Percentiles rank a stretch among this genome's conserved stretches.
Evolutionary conservation across 257 asterid genomes (phyloP).

Genomic region (Leptodermis oblonga): DNA sequence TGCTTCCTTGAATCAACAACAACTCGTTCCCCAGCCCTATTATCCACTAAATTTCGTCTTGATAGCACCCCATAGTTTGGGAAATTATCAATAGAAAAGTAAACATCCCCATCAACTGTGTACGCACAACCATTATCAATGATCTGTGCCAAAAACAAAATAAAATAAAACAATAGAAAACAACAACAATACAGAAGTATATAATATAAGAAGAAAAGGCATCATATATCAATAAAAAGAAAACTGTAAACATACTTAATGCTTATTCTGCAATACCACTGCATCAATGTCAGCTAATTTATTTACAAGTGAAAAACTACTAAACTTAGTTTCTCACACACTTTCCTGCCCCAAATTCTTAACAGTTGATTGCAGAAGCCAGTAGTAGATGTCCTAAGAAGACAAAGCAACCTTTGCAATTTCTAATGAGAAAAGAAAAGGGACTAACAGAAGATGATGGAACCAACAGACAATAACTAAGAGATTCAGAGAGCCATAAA

Average conservation of each 20-base stretch:
- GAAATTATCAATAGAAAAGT: constrained; percentile 63
- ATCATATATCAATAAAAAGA: background rate
- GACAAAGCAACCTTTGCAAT: background rate
- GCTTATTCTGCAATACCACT: background rate
- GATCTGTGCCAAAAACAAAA: constrained; percentile 31
- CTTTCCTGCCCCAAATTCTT: background rate
- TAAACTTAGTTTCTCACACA: background rate
- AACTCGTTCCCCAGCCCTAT: constrained; percentile 74
- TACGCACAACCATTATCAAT: constrained; percentile 62
- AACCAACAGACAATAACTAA: background rate
- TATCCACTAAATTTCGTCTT: constrained; percentile 67
- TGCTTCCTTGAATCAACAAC: constrained; percentile 69
- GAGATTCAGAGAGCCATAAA: background rate
- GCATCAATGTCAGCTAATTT: background rate
- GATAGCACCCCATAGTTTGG: constrained; percentile 72
- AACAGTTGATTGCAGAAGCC: background rate
- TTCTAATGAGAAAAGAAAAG: background rate
- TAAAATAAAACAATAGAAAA: background rate
- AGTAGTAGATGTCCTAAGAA: background rate
- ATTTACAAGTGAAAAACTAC: background rate
- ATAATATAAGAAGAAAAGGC: background rate
- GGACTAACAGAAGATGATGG: background rate
- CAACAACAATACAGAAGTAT: background rate
- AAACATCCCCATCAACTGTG: constrained; percentile 66
- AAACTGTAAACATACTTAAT: background rate